phyloP scores from a whole-genome alignment of 2,329 filamentous ascomycete genomes.

The Mariannaea elegans region DNA sequence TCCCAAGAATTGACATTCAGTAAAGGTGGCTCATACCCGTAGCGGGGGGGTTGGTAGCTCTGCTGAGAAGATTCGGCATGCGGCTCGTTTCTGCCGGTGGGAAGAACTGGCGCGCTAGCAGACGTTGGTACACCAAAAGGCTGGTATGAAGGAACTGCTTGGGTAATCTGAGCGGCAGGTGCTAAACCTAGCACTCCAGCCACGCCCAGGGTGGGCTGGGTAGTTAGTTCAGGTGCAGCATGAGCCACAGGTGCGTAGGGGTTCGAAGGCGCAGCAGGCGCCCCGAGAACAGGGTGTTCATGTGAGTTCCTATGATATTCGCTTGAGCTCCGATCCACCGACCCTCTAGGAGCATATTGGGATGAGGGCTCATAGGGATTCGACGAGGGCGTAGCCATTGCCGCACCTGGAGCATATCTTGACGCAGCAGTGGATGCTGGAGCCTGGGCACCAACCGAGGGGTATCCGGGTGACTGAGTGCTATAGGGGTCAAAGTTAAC shows the following conservation, averaged over 20 bases:
- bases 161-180: conserved; percentile 38
- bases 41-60: conserved; percentile 57
- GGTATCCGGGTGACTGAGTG: conserved; percentile 51
- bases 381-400: conserved; percentile 25
- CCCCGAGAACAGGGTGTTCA: conserved; percentile 43
- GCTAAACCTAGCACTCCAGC: conserved; percentile 30
- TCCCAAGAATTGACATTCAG: conserved; percentile 38
- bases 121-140: conserved; percentile 41
- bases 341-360: conserved; percentile 52
- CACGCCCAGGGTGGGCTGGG: conserved; percentile 11
- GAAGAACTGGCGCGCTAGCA: conserved; percentile 29
- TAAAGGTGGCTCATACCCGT: conserved; percentile 62
- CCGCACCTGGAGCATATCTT: conserved; percentile 46
- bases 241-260: conserved; percentile 30
- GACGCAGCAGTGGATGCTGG: conserved; percentile 49
- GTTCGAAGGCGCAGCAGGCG: conserved; percentile 18
- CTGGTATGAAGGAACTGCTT: conserved; percentile 36
- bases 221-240: conserved; percentile 19
- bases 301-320: conserved; percentile 48
- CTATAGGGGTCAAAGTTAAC: conserved; percentile 80
- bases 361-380: conserved; percentile 52
- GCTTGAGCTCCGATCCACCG: conserved; percentile 41
- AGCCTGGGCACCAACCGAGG: conserved; percentile 43
- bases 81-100: conserved; percentile 18
- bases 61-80: conserved; percentile 33